Base-by-base conservation (phyloP, 495 filamentous ascomycete genomes). In the Penicillium coprophilum region DNA sequence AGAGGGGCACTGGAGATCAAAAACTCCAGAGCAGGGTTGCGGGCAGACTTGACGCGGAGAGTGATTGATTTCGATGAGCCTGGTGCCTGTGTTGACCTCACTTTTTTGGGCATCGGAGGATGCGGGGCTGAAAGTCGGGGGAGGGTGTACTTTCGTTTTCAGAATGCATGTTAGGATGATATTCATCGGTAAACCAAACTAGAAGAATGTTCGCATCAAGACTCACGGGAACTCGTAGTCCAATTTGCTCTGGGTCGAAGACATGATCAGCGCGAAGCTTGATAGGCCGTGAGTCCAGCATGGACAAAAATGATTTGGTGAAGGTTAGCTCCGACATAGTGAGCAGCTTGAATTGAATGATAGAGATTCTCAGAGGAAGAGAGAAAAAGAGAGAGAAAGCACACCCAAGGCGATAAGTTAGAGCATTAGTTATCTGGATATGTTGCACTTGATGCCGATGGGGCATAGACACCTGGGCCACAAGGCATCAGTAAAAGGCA, bases 311-410 rank as follows among this genome's bases (percentile, higher is more conserved):
- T 46, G 83, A 76, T 71, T 89, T 92, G 56, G 90, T 83, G 70
- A 96, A 98, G 49, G 82, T 70, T 45, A 92, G 63, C 80, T 97
- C 92, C n/a, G 90, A 82, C 90, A 95, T 95, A 39, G 44, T 82
- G 64, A 47, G 17, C 30, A 24, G 17, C 38, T 23, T 17, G 9
- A 10, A 11, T 40, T 17, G 38, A 27, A 3, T 36, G 38, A 30
- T 31, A 31, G n/a, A 24, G 17, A 13, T 15, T 6, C 13, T 15
- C 20, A 27, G 36, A 21, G 8, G 12, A 0, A 36, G n/a, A n/a
- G 11, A 13, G 9, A 40, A 15, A 38, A 0, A 21, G 30, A 30
- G 21, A 34, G 32, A 40, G 20, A 31, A 34, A 44, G 9, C 39
- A 27, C 19, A 3, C 12, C 6, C 20, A 20, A 24, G 31, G 20